These are phyloP conservation scores for Tarenaya hassleriana DNA, from an alignment of 345 rosid genomes.

Conservation along the genomic window DNA sequence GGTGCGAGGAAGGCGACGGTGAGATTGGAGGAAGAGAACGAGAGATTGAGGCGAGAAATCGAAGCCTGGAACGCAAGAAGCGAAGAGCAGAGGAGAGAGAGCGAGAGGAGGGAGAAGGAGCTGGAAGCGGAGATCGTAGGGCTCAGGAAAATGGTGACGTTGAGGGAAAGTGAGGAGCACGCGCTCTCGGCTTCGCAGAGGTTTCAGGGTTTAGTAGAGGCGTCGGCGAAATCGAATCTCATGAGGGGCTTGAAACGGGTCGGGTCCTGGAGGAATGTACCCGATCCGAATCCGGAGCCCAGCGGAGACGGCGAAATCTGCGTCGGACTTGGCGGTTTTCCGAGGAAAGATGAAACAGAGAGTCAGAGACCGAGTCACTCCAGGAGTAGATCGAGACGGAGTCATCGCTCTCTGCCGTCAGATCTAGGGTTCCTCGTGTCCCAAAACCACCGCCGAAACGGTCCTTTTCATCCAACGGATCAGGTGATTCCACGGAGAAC, in stretches of 20 bases:
- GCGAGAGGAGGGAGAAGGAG: slow-evolving; percentile 40
- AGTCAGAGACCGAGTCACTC: slow-evolving; percentile 29
- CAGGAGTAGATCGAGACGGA: slow-evolving; percentile 32
- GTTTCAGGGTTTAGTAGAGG: slow-evolving; percentile 62
- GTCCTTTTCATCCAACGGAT: slow-evolving; percentile 14
- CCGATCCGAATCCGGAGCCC: slow-evolving; percentile 18
- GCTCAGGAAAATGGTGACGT: slow-evolving; percentile 36
- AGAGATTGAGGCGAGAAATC: slow-evolving; percentile 24
- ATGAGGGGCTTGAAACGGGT: slow-evolving; percentile 43
- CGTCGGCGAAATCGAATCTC: slow-evolving; percentile 44
- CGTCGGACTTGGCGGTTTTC: slow-evolving; percentile 6
- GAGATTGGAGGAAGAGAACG: slow-evolving; percentile 44
- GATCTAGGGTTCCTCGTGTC: slow-evolving; percentile 74
- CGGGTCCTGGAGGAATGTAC: slow-evolving; percentile 24
- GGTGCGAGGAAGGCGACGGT: slow-evolving; percentile 27
- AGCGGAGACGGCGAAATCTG: background rate
- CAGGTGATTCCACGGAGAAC: slow-evolving; percentile 26
- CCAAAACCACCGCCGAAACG: slow-evolving; percentile 93
- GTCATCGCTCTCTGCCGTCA: slow-evolving; percentile 44
- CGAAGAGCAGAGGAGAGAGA: background rate
- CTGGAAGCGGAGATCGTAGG: slow-evolving; percentile 48
- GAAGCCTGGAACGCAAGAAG: too few species aligned
- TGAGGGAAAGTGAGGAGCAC: slow-evolving; percentile 37
- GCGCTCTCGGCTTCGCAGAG: slow-evolving; percentile 57
- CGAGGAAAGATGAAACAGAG: slow-evolving; percentile 46